Evolutionary conservation across 1,284 basidiomycete species (phyloP), one percentile per base, ranked within the genome.

Genomic region (Ceratobasidium sp.): DNA sequence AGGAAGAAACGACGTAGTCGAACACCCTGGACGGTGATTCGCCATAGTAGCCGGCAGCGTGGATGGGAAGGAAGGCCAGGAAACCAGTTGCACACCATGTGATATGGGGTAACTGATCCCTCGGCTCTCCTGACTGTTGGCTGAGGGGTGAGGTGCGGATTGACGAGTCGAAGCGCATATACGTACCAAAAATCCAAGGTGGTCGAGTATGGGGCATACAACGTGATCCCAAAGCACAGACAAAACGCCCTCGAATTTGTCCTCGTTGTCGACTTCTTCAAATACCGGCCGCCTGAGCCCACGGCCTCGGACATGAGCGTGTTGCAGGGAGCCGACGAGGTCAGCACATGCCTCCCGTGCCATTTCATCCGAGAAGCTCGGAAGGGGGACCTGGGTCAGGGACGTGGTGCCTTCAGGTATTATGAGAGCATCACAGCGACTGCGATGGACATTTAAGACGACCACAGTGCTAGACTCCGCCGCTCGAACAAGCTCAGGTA

Each of bases 181-280:
- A 58, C 56, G 11, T 27, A 58, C 56, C 27, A n/a, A 24, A 58
- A 8, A 58, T 34, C 56, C 56, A 58, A 58, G 56, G n/a, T 37
- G 16, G 6, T 31, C 34, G 8, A 58, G 27, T 14, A 58, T 14
- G 4, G 56, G 56, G 11, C 16, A 2, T 31, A 19, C 56, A 3
- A 58, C 31, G 19, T 58, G 1, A 5, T 37, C 16, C 56, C 56
- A 58, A 13, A 58, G 56, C 16, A 37, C 7, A 37, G 5, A 2
- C 31, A 58, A 37, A 37, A 37, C n/a, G 1, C 56, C 7, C 34
- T 58, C 56, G 8, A 58, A 53, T 11, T 27, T 27, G 24, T 53
- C 7, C 0, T 53, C 24, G 24, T 6, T 27, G 9, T 27, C n/a
- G 24, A 53, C 24, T 11, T 27, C 43, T 46, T 46, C 13, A n/a